Conservation (phyloP, 768 basidiomycete species). For the Amanita muscaria region DNA sequence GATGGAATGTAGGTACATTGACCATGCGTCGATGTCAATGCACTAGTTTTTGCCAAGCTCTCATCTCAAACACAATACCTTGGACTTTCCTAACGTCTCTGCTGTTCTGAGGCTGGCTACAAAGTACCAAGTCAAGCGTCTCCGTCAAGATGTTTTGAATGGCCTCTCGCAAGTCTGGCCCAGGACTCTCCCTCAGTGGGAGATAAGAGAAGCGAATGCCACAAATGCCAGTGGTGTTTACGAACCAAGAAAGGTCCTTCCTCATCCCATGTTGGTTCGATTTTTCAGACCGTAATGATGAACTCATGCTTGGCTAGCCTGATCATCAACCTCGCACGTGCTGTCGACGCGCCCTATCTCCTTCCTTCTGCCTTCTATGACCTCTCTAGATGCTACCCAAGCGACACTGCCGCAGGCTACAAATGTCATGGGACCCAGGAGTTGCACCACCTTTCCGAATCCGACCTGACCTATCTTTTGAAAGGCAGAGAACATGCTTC, state of each 20-base stretch:
- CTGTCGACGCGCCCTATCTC: slow-evolving; percentile 44
- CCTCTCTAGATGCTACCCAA: slow-evolving; percentile 59
- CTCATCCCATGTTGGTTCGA: slow-evolving; percentile 59
- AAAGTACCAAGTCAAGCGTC: slow-evolving; percentile 49
- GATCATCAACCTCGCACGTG: slow-evolving; percentile 59
- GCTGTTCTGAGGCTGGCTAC: slow-evolving; percentile 55
- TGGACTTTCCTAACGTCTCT: slow-evolving; percentile 45
- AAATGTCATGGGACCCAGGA: slow-evolving; percentile 25
- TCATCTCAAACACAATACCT: slow-evolving; percentile 34
- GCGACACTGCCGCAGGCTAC: slow-evolving; percentile 48
- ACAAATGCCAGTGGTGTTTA: slow-evolving; percentile 43
- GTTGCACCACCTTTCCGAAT: slow-evolving; percentile 35
- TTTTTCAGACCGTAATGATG: neutral
- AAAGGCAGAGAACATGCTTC: slow-evolving; percentile 66
- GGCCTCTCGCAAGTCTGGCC: slow-evolving; percentile 52
- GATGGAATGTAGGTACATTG: slow-evolving; percentile 53
- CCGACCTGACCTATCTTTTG: slow-evolving; percentile 51
- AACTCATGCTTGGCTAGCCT: neutral
- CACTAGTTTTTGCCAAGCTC: slow-evolving; percentile 25
- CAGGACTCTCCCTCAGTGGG: slow-evolving; percentile 54
- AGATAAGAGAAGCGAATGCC: slow-evolving; percentile 51
- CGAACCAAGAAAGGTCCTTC: slow-evolving; percentile 42
- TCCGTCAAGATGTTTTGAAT: slow-evolving; percentile 50
- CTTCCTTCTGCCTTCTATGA: slow-evolving; percentile 77
- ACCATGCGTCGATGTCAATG: neutral